These are phyloP conservation scores for Podospora didyma DNA, from an alignment of 495 filamentous ascomycete species.

Conservation along the genomic window DNA sequence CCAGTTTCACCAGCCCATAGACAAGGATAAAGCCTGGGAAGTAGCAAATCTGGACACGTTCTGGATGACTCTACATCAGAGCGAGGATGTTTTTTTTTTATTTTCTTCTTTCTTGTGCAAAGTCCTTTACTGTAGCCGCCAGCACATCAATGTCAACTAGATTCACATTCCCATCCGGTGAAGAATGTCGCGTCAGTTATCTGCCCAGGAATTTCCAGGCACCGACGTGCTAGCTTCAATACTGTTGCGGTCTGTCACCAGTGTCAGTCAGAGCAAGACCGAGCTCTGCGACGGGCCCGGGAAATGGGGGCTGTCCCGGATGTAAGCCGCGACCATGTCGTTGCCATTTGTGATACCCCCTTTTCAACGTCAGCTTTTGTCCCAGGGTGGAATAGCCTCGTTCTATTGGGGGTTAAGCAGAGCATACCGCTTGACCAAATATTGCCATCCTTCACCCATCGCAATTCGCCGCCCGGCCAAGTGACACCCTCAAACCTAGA, in stretches of 20 bases:
- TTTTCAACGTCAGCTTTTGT: slow-evolving; percentile 16
- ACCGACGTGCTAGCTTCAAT: slow-evolving; percentile 30
- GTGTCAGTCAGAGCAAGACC: slow-evolving; percentile 48
- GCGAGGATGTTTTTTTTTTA: neutral
- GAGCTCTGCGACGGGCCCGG: slow-evolving; percentile 46
- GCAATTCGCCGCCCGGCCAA: slow-evolving; percentile 42
- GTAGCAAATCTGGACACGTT: neutral
- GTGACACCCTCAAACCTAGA: slow-evolving; percentile 41
- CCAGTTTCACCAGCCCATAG: neutral
- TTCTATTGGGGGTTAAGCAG: neutral
- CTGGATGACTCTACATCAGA: neutral
- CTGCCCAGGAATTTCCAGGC: slow-evolving; percentile 32
- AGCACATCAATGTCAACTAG: neutral
- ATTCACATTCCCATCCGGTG: no score
- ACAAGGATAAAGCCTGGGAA: neutral
- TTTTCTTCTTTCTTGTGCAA: neutral
- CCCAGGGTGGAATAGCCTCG: neutral
- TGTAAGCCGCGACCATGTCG: slow-evolving; percentile 56
- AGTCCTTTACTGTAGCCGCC: neutral
- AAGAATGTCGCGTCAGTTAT: slow-evolving; percentile 29
- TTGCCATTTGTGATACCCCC: slow-evolving; percentile 61
- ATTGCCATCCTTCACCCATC: slow-evolving; percentile 55
- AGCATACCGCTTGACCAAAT: slow-evolving; percentile 57
- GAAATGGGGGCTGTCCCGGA: slow-evolving; percentile 39
- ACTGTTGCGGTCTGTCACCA: slow-evolving; percentile 42